Percentiles rank a stretch among this genome's conserved stretches.
Conservation (phyloP, 306 rosid genomes). For the Citrullus colocynthis region DNA sequence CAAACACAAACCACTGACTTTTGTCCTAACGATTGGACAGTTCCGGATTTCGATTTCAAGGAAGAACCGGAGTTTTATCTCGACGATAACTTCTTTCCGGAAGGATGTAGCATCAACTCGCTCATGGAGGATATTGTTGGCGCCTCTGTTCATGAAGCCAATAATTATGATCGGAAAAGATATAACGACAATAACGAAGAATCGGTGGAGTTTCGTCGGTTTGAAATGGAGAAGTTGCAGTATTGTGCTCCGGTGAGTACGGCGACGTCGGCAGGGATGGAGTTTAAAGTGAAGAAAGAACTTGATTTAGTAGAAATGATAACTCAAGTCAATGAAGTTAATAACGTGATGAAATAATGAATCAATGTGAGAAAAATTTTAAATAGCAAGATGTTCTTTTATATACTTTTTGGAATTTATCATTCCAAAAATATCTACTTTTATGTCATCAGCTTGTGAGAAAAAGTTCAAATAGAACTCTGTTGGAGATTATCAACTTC, state of each 20-base stretch:
- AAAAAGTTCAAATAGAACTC: no score
- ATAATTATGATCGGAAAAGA: neutral
- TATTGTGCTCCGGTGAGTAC: neutral
- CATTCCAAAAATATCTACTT: no score
- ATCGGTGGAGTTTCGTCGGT: neutral
- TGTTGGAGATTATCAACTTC: no score
- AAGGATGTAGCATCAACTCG: slow-evolving; percentile 46
- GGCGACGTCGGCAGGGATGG: slow-evolving; percentile 15
- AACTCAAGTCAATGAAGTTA: slow-evolving; percentile 17
- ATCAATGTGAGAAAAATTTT: neutral
- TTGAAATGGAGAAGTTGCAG: neutral
- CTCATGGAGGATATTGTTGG: slow-evolving; percentile 42
- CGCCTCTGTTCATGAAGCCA: slow-evolving; percentile 16
- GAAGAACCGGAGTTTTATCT: slow-evolving; percentile 47
- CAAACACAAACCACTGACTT: neutral
- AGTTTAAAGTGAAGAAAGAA: slow-evolving; percentile 47
- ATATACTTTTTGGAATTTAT: no score
- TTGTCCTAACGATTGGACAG: slow-evolving; percentile 21
- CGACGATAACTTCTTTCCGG: slow-evolving; percentile 44
- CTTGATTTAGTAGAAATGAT: slow-evolving; percentile 86
- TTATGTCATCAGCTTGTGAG: no score
- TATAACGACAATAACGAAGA: neutral
- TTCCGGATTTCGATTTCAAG: slow-evolving; percentile 30
- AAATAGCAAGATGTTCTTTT: no score
- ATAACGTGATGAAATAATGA: neutral